phyloP scores from a whole-genome alignment of 2,329 filamentous ascomycete genomes.

The Clonostachys byssicola region DNA sequence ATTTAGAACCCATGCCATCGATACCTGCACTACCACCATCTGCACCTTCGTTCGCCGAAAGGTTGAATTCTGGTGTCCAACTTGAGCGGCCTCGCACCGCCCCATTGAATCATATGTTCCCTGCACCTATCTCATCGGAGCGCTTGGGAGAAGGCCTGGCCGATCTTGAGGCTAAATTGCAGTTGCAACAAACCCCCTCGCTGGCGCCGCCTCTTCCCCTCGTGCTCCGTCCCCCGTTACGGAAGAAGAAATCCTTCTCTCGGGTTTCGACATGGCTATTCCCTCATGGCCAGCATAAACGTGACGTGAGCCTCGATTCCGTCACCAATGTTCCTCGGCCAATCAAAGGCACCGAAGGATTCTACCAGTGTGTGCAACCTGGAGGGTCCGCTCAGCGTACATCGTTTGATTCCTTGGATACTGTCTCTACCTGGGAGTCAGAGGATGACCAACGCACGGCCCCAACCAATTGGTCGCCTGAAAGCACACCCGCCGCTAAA shows the following conservation, averaged over 20 bases:
- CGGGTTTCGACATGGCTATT: constrained; percentile 58
- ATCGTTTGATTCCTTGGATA: constrained; percentile 36
- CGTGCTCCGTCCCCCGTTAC: constrained; percentile 53
- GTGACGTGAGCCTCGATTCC: constrained; percentile 38
- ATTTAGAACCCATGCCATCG: constrained; percentile 46
- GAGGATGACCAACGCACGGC: constrained; percentile 37
- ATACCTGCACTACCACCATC: constrained; percentile 53
- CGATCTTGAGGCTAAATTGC: too few relatives aligned
- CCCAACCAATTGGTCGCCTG: constrained; percentile 44
- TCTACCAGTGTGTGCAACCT: constrained; percentile 51
- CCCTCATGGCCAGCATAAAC: constrained; percentile 24
- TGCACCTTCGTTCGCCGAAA: constrained; percentile 54
- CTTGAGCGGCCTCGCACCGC: constrained; percentile 24
- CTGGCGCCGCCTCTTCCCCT: constrained; percentile 54
- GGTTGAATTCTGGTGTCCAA: constrained; percentile 38
- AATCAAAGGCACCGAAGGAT: constrained; percentile 46
- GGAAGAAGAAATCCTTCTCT: constrained; percentile 66
- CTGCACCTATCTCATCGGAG: too few relatives aligned
- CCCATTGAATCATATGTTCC: constrained; percentile 5
- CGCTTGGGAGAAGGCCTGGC: too few relatives aligned
- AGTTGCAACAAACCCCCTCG: constrained; percentile 23
- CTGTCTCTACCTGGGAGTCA: constrained; percentile 46
- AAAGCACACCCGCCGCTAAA: constrained; percentile 33
- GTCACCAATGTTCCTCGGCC: constrained; percentile 52
- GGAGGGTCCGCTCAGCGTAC: constrained; percentile 17